Evolutionary conservation across 352 stramenopile species (phyloP), one percentile per base, ranked within the genome.

Genomic region (Phytophthora chlamydospora): DNA sequence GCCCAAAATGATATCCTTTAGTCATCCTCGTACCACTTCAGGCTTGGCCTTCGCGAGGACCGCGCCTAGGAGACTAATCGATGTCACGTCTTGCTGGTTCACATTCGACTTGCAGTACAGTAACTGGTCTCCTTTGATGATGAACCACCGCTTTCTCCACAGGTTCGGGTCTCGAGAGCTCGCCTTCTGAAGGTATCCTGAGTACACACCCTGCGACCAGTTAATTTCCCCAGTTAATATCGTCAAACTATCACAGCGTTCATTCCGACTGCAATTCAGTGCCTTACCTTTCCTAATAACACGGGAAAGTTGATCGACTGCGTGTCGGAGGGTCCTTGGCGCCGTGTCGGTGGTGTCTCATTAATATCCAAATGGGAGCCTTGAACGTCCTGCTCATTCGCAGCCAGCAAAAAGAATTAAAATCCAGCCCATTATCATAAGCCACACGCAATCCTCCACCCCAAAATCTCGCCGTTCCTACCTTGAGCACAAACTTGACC

Each of bases 81-180:
- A 74, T 5, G 84, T 93, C 27, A 95, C 83, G 16, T 95, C 86
- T 24, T 85, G 82, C 58, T 91, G 86, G 55, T 95, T 90, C 21
- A 78, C 78, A 31, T 87, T 82, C 1, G 82, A 91, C 59, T 95
- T 95, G 68, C 86, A 93, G 59, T 95, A 95, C 39, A 91, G 51
- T 2, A 95, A 66, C 48, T 95, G 85, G 48, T 95, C 84, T 44
- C 88, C 84, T 63, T 92, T 94, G 51, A 95, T 73, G 52, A 95
- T 85, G 66, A 95, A 95, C 86, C 86, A 95, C 12, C 86, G 83
- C 63, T 88, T 89, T 35, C 84, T 79, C 86, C 86, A 95, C 19
- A 95, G 68, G 39, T 85, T 93, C 3, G 80, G 55, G 42, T 93
- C 77, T 33, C 87, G 91, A 27, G 90, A 71, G 44, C 86, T 95